A percentile compares a stretch with the other conserved stretches of the same genome.
phyloP scores from a whole-genome alignment of 176 grass and related monocot species.

The Bonia amplexicaulis region DNA sequence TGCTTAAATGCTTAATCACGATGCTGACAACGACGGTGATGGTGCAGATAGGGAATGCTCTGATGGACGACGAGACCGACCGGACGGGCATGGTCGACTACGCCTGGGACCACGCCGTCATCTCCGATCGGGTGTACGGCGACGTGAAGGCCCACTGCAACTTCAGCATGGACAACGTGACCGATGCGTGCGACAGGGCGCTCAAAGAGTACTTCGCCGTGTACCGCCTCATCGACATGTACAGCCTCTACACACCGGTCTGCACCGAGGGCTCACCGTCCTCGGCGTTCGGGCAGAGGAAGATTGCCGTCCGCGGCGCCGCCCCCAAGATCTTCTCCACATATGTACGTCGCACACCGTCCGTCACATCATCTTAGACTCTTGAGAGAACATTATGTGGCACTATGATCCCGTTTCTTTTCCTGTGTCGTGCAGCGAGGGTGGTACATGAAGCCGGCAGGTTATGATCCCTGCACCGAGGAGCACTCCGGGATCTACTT shows the following conservation, averaged over 20 bases:
- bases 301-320: slow-evolving; percentile 48
- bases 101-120: slow-evolving; percentile 97
- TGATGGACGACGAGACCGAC: slow-evolving; percentile 84
- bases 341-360: slow-evolving; percentile 28
- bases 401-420: not conserved
- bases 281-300: not conserved
- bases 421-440: slow-evolving; percentile 25
- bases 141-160: slow-evolving; percentile 65
- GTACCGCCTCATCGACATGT: slow-evolving; percentile 91
- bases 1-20: not conserved
- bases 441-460: slow-evolving; percentile 57
- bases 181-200: slow-evolving; percentile 38
- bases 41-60: slow-evolving; percentile 77
- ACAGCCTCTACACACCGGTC: slow-evolving; percentile 81
- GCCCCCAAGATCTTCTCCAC: slow-evolving; percentile 55
- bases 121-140: slow-evolving; percentile 80
- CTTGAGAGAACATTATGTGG: too few relatives aligned
- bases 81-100: slow-evolving; percentile 84
- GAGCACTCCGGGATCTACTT: slow-evolving; percentile 61
- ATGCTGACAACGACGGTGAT: not conserved
- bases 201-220: slow-evolving; percentile 69
- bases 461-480: slow-evolving; percentile 69
- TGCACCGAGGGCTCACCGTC: slow-evolving; percentile 34
- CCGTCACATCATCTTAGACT: not conserved
- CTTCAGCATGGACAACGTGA: slow-evolving; percentile 39